A percentile compares a stretch with the other conserved stretches of the same genome.
Evolutionary conservation across 2,329 filamentous ascomycete genomes (phyloP).

Genomic region (Fusarium acutatum): DNA sequence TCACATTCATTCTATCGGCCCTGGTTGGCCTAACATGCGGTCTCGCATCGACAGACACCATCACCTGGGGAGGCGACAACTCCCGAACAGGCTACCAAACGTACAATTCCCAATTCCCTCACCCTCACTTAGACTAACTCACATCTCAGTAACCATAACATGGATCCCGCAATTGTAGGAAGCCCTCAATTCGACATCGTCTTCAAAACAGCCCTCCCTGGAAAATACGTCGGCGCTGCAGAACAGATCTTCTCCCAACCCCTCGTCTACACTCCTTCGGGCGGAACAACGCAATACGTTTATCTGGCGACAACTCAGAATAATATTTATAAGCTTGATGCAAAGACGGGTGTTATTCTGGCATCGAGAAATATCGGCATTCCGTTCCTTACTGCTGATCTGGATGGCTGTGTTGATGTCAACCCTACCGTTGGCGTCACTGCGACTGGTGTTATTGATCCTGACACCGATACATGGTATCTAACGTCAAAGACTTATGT

Average conservation of each 20-base stretch:
- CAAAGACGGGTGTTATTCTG: conserved; percentile 62
- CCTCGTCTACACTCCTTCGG: conserved; percentile 57
- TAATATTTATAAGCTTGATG: conserved; percentile 65
- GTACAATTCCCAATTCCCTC: conserved; percentile 45
- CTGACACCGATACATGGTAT: conserved; percentile 54
- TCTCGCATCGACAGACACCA: conserved; percentile 60
- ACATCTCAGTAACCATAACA: conserved; percentile 62
- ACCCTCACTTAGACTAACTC: rapidly evolving
- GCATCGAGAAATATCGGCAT: conserved; percentile 56
- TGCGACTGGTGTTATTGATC: conserved; percentile 57
- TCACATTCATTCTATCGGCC: conserved; percentile 44
- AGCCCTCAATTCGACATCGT: conserved; percentile 64
- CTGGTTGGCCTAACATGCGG: conserved; percentile 47
- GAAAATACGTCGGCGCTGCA: conserved; percentile 56
- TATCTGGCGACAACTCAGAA: conserved; percentile 67
- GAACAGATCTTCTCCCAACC: conserved; percentile 65
- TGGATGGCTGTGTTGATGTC: conserved; percentile 59
- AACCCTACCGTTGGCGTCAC: conserved; percentile 57
- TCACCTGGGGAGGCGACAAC: conserved; percentile 68
- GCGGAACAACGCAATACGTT: conserved; percentile 59
- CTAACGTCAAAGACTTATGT: conserved; percentile 55
- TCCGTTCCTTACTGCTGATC: conserved; percentile 59
- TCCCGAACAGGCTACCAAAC: conserved; percentile 62
- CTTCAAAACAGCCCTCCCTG: conserved; percentile 61
- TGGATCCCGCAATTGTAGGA: conserved; percentile 67